phyloP scores from a whole-genome alignment of 805 yeast genomes.

The Priceomyces castillae region DNA sequence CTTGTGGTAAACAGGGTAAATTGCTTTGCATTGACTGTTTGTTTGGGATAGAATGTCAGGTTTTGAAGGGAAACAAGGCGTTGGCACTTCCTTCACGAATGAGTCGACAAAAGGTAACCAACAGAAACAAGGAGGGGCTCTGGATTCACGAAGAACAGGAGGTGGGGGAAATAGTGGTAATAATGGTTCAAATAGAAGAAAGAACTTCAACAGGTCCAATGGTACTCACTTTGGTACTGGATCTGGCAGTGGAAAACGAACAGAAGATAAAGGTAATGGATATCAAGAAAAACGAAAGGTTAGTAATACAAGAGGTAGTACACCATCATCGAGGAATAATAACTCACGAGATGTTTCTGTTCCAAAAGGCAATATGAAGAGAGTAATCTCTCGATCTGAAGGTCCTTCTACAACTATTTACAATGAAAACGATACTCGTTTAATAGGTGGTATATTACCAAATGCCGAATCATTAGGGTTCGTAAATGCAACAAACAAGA shows the following conservation, averaged over 20 bases:
- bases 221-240: conserved; percentile 2
- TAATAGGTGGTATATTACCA: conserved; percentile 29
- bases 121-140: conserved; percentile 10
- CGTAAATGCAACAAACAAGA: conserved; percentile 9
- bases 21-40: not conserved
- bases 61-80: conserved; percentile 14
- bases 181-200: conserved; percentile 4
- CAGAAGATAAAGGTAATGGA: conserved; percentile 1
- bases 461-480: conserved; percentile 33
- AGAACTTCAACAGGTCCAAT: conserved; percentile 5
- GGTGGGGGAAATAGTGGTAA: not conserved
- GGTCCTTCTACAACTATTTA: conserved; percentile 5
- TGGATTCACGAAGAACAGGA: conserved; percentile 10
- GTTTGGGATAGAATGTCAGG: conserved; percentile 13
- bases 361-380: not conserved
- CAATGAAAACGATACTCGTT: conserved; percentile 17
- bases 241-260: not conserved
- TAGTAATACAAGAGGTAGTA: not conserved
- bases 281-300: conserved; percentile 4
- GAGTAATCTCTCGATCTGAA: not conserved
- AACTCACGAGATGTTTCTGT: not conserved
- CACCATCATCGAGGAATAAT: not conserved
- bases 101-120: conserved; percentile 3
- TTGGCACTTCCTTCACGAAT: conserved; percentile 7
- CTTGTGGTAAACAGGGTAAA: not conserved